A percentile compares a stretch with the other conserved stretches of the same genome.
Evolutionary conservation across 176 grass and related monocot genomes (phyloP).

Genomic region (Carex scoparia): DNA sequence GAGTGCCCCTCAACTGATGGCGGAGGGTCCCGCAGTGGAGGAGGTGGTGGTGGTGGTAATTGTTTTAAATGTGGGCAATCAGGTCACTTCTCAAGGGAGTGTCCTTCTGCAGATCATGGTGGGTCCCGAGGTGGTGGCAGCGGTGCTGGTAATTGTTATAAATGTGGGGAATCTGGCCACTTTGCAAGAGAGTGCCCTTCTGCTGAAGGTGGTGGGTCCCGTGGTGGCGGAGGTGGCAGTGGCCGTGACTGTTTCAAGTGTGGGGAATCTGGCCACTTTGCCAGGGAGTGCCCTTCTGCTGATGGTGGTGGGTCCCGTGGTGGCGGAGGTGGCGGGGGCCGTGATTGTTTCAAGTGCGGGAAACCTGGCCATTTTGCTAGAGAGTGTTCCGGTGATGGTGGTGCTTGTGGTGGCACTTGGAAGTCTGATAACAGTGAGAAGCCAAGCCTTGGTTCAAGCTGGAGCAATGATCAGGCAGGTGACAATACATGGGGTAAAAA

Average conservation of each 20-base stretch:
- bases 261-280: slow-evolving; percentile 16
- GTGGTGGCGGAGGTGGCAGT: neutral
- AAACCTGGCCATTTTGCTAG: slow-evolving; percentile 30
- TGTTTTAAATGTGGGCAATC: slow-evolving; percentile 12
- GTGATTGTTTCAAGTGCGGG: slow-evolving; percentile 27
- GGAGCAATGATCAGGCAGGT: slow-evolving; percentile 9
- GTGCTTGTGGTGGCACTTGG: neutral
- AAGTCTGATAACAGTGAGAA: slow-evolving; percentile 1
- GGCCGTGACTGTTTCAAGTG: slow-evolving; percentile 25
- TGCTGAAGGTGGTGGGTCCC: neutral
- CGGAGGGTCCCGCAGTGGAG: neutral
- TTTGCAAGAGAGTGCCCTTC: slow-evolving; percentile 13
- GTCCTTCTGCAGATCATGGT: slow-evolving; percentile 5
- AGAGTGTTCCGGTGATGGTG: slow-evolving; percentile 19
- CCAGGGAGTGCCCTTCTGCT: slow-evolving; percentile 2
- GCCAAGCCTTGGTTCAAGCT: slow-evolving; percentile 21
- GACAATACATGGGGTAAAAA: slow-evolving; percentile 4
- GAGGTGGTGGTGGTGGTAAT: neutral
- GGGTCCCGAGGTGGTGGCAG: neutral
- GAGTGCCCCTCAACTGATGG: neutral
- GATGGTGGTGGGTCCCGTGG: neutral
- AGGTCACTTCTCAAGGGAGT: slow-evolving; percentile 6
- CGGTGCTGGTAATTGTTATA: neutral
- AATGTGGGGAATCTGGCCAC: neutral
- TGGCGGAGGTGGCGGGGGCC: neutral